These are phyloP conservation scores for Solanum rostratum DNA, from an alignment of 257 asterid genomes.

Conservation along the genomic window DNA sequence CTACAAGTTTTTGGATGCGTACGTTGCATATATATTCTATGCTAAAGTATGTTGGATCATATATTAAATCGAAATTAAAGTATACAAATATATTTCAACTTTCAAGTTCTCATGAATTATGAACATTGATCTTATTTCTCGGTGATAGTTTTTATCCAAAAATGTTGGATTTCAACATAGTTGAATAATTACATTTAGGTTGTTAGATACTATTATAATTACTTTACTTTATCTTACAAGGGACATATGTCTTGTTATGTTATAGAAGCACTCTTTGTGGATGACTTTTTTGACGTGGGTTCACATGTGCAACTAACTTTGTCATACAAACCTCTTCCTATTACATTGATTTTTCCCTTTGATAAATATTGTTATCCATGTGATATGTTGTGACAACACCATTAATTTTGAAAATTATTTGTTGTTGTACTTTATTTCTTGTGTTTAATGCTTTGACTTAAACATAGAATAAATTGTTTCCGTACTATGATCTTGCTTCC, in stretches of 20 bases:
- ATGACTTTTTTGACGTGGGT: too few species aligned
- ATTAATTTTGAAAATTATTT: too few species aligned
- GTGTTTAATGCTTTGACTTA: too few species aligned
- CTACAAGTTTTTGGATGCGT: background rate
- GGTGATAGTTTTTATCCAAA: background rate
- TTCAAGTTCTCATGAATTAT: background rate
- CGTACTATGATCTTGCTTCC: too few species aligned
- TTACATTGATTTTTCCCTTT: too few species aligned
- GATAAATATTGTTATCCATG: too few species aligned
- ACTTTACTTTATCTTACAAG: background rate
- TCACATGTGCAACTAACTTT: too few species aligned
- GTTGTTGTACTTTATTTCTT: too few species aligned
- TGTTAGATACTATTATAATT: background rate
- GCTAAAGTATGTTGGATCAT: background rate
- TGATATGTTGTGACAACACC: too few species aligned
- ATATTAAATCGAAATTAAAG: background rate
- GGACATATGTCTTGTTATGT: background rate
- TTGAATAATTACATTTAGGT: background rate
- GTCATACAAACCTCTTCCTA: too few species aligned
- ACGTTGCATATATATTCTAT: background rate
- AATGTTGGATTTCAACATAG: background rate
- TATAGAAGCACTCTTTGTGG: background rate
- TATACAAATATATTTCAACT: background rate
- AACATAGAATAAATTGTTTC: too few species aligned
- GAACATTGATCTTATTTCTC: background rate